phyloP scores from a whole-genome alignment of 495 filamentous ascomycete genomes.

The Lasiosphaeris hirsuta region DNA sequence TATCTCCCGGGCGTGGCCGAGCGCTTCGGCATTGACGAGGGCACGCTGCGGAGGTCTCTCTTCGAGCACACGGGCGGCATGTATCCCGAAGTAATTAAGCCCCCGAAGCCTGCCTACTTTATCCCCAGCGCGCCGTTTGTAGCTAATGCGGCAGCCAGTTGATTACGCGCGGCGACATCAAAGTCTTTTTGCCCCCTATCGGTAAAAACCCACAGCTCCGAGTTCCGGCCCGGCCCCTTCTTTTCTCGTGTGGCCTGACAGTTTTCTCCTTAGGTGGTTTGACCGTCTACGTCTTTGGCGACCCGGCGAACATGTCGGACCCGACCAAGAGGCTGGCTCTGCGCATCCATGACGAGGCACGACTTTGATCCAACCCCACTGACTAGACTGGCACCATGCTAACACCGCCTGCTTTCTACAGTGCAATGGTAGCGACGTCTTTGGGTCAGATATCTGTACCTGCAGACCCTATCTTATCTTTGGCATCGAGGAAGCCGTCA shows the following conservation, averaged over 20 bases:
- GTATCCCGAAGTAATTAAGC: conserved; percentile 63
- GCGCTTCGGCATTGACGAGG: conserved; percentile 93
- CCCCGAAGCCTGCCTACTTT: not conserved
- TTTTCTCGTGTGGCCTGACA: conserved; percentile 22
- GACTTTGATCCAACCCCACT: conserved; percentile 13
- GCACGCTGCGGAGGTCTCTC: conserved; percentile 74
- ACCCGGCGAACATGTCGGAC: conserved; percentile 88
- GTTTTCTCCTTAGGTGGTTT: conserved; percentile 64
- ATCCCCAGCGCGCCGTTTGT: not conserved
- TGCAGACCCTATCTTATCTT: conserved; percentile 96
- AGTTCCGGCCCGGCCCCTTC: not conserved
- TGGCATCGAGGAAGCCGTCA: conserved; percentile 94
- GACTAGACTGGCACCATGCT: conserved; percentile 1
- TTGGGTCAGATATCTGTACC: conserved; percentile 97
- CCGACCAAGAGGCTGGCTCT: conserved; percentile 79
- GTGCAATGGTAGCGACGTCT: conserved; percentile 97
- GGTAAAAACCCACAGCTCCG: conserved; percentile 33
- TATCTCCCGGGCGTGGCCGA: conserved; percentile 94
- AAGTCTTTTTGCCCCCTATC: conserved; percentile 93
- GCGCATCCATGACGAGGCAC: conserved; percentile 86
- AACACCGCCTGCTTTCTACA: conserved; percentile 13
- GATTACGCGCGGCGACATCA: conserved; percentile 90
- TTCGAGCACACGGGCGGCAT: conserved; percentile 96
- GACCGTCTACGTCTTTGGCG: conserved; percentile 96
- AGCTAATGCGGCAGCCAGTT: conserved; percentile 45